Evolutionary conservation across 176 grass and related monocot species (phyloP), one percentile per base, ranked within the genome.

Genomic region (Ampelocalamus luodianensis): DNA sequence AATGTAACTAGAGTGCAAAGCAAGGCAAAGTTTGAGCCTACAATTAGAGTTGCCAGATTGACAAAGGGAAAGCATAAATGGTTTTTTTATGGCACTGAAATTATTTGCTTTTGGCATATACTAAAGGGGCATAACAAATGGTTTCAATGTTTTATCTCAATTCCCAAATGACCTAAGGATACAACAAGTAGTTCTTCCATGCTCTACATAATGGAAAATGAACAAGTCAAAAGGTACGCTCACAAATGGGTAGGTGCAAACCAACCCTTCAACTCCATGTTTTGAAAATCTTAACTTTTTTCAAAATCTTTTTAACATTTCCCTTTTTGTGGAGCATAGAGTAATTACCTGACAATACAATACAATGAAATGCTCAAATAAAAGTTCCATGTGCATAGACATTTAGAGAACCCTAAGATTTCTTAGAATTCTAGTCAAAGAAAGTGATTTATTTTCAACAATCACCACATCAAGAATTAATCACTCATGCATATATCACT

Each of bases 1-100:
- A 42, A 55, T 11, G 5, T 26, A 85, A 48, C 12, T 6, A 63
- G 14, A 73, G 10, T 40, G 53, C 43, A 79, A 70, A 78, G 22
- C 14, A 60, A 50, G 3, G 17, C 26, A 81, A 89, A 54, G 54
- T 54, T 63, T n/a, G 54, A 79, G 46, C 50, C 36, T 64, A 49
- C 20, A 70, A 68, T 46, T 29, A 29, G 40, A 69, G n/a, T 59
- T 82, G 58, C 58, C 23, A 61, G 58, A 61, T 61, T 26, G 34
- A 62, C 6, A 43, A 55, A 16, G 40, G 34, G 38, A 78, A 40
- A 43, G 29, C 27, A 10, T 13, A 42, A 40, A 71, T 34, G 42
- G 22, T 18, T 14, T 63, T 86, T 20, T 77, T 61, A 64, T 51
- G 59, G 2, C 46, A 66, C 18, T 75, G 10, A 61, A 61, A 26